Percentiles rank a stretch among this genome's conserved stretches.
Conservation (phyloP, 2,329 filamentous ascomycete species). For the Beauveria sp. region DNA sequence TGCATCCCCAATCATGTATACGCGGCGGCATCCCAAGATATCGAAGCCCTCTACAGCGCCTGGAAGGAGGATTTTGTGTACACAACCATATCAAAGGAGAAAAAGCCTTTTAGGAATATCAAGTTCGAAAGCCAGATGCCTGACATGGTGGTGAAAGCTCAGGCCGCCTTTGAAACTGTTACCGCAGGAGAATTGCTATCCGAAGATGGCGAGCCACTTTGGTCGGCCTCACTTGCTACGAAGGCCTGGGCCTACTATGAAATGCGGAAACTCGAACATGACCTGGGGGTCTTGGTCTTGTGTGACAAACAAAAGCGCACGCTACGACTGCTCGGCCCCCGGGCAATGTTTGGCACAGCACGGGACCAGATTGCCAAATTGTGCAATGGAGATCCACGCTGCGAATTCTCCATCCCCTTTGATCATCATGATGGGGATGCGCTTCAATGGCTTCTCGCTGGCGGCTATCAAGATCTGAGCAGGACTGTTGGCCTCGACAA, state of each 20-base stretch:
- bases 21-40: not conserved
- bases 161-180: not conserved
- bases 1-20: not conserved
- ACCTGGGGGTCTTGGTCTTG: not conserved
- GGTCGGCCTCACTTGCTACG: slow-evolving; percentile 7
- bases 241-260: slow-evolving; percentile 6
- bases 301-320: not conserved
- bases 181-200: not conserved
- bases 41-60: not conserved
- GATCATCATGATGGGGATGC: not conserved
- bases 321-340: not conserved
- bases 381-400: slow-evolving; percentile 1
- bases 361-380: not conserved
- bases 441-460: not conserved
- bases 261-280: not conserved
- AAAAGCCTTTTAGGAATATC: not conserved
- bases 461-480: not conserved
- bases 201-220: slow-evolving; percentile 1
- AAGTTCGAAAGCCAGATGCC: not conserved
- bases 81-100: not conserved
- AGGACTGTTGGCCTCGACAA: not conserved
- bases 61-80: not conserved
- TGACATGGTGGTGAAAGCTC: not conserved
- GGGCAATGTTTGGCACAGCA: not conserved
- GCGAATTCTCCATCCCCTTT: not conserved